Conservation (phyloP, 441 rosid genomes). For the Pelargonium myrrhifolium region DNA sequence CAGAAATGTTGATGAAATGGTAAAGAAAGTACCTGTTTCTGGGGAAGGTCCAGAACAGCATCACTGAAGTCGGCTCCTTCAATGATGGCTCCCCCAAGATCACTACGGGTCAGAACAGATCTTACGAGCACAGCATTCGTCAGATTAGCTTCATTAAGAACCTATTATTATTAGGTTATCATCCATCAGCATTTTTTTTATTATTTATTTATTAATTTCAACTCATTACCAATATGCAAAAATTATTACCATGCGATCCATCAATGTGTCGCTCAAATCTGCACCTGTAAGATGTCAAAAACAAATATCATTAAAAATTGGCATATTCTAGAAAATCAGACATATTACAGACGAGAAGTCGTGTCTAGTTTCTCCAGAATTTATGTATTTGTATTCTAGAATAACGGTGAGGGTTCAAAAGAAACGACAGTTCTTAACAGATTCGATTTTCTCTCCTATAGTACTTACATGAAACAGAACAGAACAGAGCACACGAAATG, state of each 20-base stretch:
- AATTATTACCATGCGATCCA: conserved; percentile 83
- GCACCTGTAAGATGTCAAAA: conserved; percentile 47
- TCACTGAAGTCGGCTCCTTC: conserved; percentile 96
- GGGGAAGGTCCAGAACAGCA: conserved; percentile 81
- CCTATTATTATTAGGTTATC: conserved; percentile 29
- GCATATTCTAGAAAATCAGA: no score
- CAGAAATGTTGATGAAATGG: background rate
- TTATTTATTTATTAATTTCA: no score
- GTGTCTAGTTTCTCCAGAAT: no score
- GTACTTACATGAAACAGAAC: background rate
- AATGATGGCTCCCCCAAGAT: conserved; percentile 82
- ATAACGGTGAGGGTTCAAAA: background rate
- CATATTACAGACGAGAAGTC: no score
- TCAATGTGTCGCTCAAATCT: conserved; percentile 86
- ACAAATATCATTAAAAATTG: background rate
- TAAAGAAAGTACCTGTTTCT: conserved; percentile 53
- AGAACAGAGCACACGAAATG: background rate
- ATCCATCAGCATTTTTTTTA: no score
- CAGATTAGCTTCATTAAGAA: conserved; percentile 79
- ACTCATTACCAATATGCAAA: no score
- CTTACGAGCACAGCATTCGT: conserved; percentile 76
- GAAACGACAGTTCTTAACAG: background rate
- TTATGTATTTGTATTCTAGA: no score
- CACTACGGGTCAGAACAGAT: conserved; percentile 79
- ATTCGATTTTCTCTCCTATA: no score